Evolutionary conservation across 2,329 filamentous ascomycete species (phyloP), one percentile per base, ranked within the genome.

Genomic region (Sporothrix phasma): DNA sequence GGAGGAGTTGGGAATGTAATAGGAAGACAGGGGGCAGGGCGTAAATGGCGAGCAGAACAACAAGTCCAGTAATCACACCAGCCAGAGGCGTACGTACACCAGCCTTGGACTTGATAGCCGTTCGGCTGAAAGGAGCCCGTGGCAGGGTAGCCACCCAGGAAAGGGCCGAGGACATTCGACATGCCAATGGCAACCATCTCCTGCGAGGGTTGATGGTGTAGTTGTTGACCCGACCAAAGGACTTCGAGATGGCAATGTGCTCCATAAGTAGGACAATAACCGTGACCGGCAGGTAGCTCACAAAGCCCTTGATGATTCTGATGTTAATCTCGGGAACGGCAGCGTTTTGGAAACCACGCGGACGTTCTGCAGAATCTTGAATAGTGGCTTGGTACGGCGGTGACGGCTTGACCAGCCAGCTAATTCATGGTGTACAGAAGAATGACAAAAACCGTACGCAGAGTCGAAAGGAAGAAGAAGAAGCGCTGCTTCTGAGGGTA

Each of bases 211-310:
- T 88, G 74, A 99, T 97, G 45, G 86, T 88, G 76, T 99, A 99
- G 78, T 97, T 96, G 80, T 97, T 97, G 71, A 97, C 85, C 66
- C 94, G 85, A n/a, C 94, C 94, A 69, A 99, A 97, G 0, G 93
- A 97, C 75, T 99, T 99, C 34, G 93, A 92, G 68, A 99, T 97
- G 64, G 94, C 92, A 71, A 99, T 96, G 74, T 99, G 94, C 76
- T 99, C 94, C 66, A 97, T 96, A 34, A 99, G 81, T 64, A 97
- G 82, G 10, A 99, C 93, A 68, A 97, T 95, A 62, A 97, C 87
- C 0, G 89, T 87, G 3, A 89, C 89, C 0, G 94, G 94, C 3
- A 97, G 79, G 68, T 97, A 82, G 49, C 80, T 79, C 0, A 83
- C 80, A 71, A 96, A 91, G 0, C 84, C 77, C 0, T 76, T 79